Conservation (phyloP, 2,329 filamentous ascomycete genomes). For the Aquanectria penicillioides region DNA sequence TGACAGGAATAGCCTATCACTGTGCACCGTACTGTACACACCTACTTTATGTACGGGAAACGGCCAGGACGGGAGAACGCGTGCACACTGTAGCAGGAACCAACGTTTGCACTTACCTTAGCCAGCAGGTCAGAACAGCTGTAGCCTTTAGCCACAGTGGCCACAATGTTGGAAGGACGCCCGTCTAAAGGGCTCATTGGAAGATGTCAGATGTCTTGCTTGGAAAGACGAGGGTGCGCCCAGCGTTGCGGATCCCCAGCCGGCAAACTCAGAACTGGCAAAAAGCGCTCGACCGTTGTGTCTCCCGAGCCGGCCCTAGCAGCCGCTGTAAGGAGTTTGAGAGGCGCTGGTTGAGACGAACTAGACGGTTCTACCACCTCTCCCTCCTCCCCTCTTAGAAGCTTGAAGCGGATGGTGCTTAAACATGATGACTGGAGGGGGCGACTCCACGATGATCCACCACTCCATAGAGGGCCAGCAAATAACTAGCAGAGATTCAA, state of each 20-base stretch:
- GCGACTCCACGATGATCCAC: conserved; percentile 33
- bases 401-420: conserved; percentile 14
- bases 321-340: conserved; percentile 14
- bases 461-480: neutral
- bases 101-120: conserved; percentile 15
- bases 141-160: conserved; percentile 3
- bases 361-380: conserved; percentile 13
- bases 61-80: neutral
- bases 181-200: conserved; percentile 8
- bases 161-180: conserved; percentile 3
- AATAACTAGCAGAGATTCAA: conserved; percentile 4
- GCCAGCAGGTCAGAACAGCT: conserved; percentile 4
- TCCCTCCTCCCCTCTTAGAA: conserved; percentile 10
- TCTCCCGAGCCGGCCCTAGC: conserved; percentile 15
- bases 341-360: conserved; percentile 21
- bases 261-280: conserved; percentile 4
- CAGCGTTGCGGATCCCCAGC: conserved; percentile 25
- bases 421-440: conserved; percentile 24
- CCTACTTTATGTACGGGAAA: neutral
- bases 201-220: conserved; percentile 22
- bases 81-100: conserved; percentile 14
- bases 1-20: conserved; percentile 3
- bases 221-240: conserved; percentile 22
- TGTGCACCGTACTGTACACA: neutral
- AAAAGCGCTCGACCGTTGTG: conserved; percentile 36